Percentiles rank a stretch among this genome's conserved stretches.
These are phyloP conservation scores for Excoecaria cochinchinensis DNA, from an alignment of 345 rosid species.

Conservation along the genomic window DNA sequence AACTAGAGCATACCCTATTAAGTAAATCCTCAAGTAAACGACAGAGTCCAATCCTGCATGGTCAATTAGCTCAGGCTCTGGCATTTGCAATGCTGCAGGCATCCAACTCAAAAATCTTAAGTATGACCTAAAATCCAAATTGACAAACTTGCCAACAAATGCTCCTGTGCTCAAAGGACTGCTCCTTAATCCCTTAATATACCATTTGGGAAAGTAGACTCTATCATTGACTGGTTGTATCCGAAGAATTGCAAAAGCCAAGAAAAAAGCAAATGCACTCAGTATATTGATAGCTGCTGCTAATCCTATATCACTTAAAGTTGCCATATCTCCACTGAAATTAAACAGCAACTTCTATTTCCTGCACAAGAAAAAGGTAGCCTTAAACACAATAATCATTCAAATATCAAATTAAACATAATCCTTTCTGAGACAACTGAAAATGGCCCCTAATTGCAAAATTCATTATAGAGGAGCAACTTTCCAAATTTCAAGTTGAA, in stretches of 20 bases:
- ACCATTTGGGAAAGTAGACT: conserved; percentile 95
- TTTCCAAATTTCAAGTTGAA: background rate
- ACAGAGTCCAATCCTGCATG: conserved; percentile 94
- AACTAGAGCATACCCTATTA: conserved; percentile 60
- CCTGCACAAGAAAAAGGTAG: conserved; percentile 9
- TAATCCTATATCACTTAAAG: conserved; percentile 70
- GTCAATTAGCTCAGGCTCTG: conserved; percentile 84
- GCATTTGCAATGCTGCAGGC: conserved; percentile 88
- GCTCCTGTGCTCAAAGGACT: conserved; percentile 57
- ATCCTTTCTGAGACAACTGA: no score
- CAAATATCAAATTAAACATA: no score
- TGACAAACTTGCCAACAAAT: conserved; percentile 64
- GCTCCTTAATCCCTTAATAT: conserved; percentile 71
- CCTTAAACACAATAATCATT: background rate
- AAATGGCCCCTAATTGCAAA: no score
- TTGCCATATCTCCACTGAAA: conserved; percentile 54
- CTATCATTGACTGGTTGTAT: conserved; percentile 91
- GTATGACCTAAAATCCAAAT: conserved; percentile 73
- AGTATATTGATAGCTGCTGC: conserved; percentile 83
- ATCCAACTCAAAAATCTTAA: conserved; percentile 78
- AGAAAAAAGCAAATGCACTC: conserved; percentile 67
- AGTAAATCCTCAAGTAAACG: conserved; percentile 80
- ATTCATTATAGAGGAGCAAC: no score
- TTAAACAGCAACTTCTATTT: background rate
- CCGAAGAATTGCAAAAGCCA: conserved; percentile 74